Evolutionary conservation across 495 filamentous ascomycete species (phyloP).

Genomic region (Gamarada debralockiae): DNA sequence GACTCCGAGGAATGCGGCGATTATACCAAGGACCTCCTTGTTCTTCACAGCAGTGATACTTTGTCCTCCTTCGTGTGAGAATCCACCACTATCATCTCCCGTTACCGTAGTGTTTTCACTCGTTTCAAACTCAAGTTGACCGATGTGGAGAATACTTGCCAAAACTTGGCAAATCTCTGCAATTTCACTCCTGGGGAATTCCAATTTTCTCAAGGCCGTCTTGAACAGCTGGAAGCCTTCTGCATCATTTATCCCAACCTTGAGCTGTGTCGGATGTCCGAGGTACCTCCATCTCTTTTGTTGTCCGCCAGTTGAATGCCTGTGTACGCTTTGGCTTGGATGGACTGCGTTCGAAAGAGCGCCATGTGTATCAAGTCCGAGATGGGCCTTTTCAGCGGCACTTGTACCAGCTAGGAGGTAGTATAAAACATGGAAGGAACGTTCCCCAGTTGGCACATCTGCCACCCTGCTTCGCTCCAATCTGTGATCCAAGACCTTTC

Average conservation of each 20-base stretch:
- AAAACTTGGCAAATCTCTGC: constrained; percentile 94
- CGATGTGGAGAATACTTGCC: constrained; percentile 88
- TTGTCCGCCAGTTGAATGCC: constrained; percentile 39
- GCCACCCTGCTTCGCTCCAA: constrained; percentile 88
- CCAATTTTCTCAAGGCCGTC: constrained; percentile 86
- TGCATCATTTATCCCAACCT: constrained; percentile 91
- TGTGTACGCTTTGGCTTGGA: constrained; percentile 28
- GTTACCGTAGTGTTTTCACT: constrained; percentile 71
- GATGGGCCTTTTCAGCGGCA: constrained; percentile 79
- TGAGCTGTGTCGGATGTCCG: constrained; percentile 92
- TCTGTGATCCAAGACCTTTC: constrained; percentile 89
- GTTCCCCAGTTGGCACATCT: constrained; percentile 87
- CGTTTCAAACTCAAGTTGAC: constrained; percentile 87
- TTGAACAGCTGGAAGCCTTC: constrained; percentile 98
- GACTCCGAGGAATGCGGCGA: constrained; percentile 91
- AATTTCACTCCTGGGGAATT: constrained; percentile 89
- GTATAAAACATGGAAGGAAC: constrained; percentile 94
- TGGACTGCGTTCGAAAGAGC: constrained; percentile 31
- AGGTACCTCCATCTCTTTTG: constrained; percentile 91
- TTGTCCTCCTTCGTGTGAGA: constrained; percentile 90
- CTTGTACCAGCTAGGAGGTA: constrained; percentile 93
- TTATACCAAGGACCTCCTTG: constrained; percentile 78
- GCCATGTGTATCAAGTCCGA: constrained; percentile 65
- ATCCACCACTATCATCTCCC: constrained; percentile 91
- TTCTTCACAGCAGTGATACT: constrained; percentile 84